phyloP scores from a whole-genome alignment of 345 rosid species.

The Boechera stricta region DNA sequence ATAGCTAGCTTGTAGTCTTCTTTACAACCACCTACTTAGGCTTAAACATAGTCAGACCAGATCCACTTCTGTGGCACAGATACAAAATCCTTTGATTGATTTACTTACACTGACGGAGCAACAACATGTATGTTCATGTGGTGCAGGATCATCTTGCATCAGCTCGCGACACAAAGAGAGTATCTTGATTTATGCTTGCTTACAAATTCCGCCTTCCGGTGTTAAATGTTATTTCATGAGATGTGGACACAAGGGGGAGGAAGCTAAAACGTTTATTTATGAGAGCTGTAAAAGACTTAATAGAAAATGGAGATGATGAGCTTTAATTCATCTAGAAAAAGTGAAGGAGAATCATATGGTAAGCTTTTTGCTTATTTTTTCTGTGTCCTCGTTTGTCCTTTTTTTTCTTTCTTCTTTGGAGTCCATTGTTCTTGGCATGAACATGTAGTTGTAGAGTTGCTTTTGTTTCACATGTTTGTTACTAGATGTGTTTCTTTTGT shows the following conservation, averaged over 20 bases:
- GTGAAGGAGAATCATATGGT: conserved; percentile 36
- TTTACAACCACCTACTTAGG: conserved; percentile 14
- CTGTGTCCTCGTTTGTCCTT: conserved; percentile 24
- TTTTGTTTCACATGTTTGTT: conserved; percentile 38
- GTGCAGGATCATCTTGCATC: conserved; percentile 85
- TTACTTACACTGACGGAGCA: conserved; percentile 15
- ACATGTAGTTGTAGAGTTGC: conserved; percentile 40
- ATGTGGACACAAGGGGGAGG: conserved; percentile 27
- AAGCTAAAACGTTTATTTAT: conserved; percentile 24
- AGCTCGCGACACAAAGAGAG: conserved; percentile 78
- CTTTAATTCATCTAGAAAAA: not conserved
- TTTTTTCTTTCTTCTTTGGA: conserved; percentile 19
- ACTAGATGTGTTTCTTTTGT: conserved; percentile 29
- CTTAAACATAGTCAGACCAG: conserved; percentile 6
- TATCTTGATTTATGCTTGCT: conserved; percentile 44
- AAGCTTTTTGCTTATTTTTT: conserved; percentile 28
- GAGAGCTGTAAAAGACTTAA: conserved; percentile 16
- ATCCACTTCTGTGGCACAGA: not conserved
- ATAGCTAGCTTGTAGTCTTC: not conserved
- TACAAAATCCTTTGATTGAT: conserved; percentile 2
- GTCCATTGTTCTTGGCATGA: conserved; percentile 38
- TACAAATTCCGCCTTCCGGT: conserved; percentile 3
- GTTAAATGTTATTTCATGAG: conserved; percentile 31
- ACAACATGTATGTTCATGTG: conserved; percentile 35
- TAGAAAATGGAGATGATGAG: conserved; percentile 18